Percentiles rank a stretch among this genome's conserved stretches.
These are phyloP conservation scores for Quercus variabilis DNA, from an alignment of 306 rosid genomes.

Conservation along the genomic window DNA sequence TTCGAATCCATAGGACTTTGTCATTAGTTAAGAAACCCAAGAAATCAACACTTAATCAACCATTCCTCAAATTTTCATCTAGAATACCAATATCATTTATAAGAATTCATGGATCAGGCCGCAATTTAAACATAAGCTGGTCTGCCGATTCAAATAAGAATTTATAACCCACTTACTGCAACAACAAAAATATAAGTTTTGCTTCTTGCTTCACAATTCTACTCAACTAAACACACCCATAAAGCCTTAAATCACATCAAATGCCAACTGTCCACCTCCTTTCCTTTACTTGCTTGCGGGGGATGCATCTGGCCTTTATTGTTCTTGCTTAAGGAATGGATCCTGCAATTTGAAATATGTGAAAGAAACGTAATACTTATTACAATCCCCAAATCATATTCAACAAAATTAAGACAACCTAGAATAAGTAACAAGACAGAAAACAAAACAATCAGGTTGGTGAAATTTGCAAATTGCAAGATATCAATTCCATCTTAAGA, in stretches of 20 bases:
- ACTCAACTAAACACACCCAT: not conserved
- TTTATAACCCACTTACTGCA: not conserved
- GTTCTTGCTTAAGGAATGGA: slow-evolving; percentile 45
- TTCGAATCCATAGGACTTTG: too few relatives aligned
- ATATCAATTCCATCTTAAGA: not conserved
- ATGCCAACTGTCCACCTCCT: not conserved
- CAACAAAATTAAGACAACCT: not conserved
- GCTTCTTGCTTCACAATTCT: not conserved
- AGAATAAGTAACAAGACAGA: not conserved
- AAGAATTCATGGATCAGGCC: not conserved
- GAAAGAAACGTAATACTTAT: not conserved
- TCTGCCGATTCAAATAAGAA: not conserved
- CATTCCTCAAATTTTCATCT: not conserved
- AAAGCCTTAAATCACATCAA: not conserved
- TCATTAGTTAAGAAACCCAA: not conserved
- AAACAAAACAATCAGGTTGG: not conserved
- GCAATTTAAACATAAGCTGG: not conserved
- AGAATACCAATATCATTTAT: not conserved
- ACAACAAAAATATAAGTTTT: not conserved
- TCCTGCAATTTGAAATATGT: slow-evolving; percentile 44
- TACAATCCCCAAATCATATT: slow-evolving; percentile 2
- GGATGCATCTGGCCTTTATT: slow-evolving; percentile 35
- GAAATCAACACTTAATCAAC: not conserved
- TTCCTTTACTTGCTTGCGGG: slow-evolving; percentile 38
- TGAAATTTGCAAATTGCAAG: not conserved